These are phyloP conservation scores for Monosporascus sp. DNA, from an alignment of 2,329 filamentous ascomycete species.

Conservation along the genomic window DNA sequence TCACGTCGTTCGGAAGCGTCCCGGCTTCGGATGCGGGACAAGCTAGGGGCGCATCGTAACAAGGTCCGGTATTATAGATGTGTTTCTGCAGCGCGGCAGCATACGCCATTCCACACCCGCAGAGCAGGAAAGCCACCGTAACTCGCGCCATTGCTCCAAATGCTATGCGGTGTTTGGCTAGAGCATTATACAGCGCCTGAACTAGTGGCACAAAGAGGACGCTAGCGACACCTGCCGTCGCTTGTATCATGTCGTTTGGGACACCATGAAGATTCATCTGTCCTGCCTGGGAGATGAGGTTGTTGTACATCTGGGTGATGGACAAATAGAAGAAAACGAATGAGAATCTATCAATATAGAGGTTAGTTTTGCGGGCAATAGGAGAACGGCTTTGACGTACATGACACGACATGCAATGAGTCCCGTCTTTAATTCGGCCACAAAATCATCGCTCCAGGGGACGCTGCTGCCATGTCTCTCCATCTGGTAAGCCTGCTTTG, in stretches of 20 bases:
- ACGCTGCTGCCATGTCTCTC: conserved; percentile 34
- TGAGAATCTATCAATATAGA: background rate
- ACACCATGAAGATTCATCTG: conserved; percentile 47
- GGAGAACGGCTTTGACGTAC: conserved; percentile 1
- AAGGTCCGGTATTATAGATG: conserved; percentile 23
- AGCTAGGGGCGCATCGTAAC: conserved; percentile 10
- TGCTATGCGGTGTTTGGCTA: conserved; percentile 26
- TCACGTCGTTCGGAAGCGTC: conserved; percentile 24
- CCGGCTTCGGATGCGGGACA: conserved; percentile 19
- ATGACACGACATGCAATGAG: conserved; percentile 50
- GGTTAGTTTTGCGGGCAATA: background rate
- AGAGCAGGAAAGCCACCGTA: conserved; percentile 42
- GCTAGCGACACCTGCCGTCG: conserved; percentile 48
- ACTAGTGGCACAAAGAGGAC: conserved; percentile 50
- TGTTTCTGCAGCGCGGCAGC: conserved; percentile 43
- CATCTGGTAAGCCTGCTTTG: conserved; percentile 53
- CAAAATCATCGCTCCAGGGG: conserved; percentile 55
- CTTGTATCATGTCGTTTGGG: conserved; percentile 51
- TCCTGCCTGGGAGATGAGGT: conserved; percentile 48
- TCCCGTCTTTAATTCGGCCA: conserved; percentile 59
- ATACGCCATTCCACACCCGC: conserved; percentile 40
- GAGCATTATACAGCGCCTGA: conserved; percentile 31
- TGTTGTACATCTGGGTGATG: conserved; percentile 50
- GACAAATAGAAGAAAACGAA: conserved; percentile 26
- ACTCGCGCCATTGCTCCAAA: conserved; percentile 51